Percentiles rank a stretch among this genome's conserved stretches.
Evolutionary conservation across 2,329 filamentous ascomycete genomes (phyloP).

Genomic region (Cladobotryum protrusum): DNA sequence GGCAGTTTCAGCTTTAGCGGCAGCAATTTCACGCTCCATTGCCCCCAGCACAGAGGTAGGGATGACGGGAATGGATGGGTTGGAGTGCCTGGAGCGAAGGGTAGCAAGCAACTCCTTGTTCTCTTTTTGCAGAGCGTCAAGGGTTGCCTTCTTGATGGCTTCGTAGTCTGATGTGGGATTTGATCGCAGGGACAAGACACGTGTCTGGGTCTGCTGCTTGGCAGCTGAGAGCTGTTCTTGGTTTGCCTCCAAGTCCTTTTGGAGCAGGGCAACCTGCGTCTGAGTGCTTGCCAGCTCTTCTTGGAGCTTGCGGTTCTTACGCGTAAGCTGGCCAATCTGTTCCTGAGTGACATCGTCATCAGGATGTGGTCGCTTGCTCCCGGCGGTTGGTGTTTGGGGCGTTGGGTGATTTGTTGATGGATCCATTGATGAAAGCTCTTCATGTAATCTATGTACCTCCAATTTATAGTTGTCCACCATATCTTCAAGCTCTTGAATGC

Average conservation of each 20-base stretch:
- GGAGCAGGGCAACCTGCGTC: conserved; percentile 62
- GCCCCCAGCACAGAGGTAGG: conserved; percentile 72
- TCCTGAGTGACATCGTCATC: conserved; percentile 59
- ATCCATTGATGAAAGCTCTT: conserved; percentile 65
- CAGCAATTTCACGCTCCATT: conserved; percentile 67
- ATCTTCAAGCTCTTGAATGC: conserved; percentile 76
- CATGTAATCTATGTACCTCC: conserved; percentile 69
- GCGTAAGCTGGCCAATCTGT: conserved; percentile 73
- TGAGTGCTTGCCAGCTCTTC: conserved; percentile 66
- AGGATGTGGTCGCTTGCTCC: conserved; percentile 59
- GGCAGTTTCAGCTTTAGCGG: conserved; percentile 60
- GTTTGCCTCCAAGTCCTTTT: conserved; percentile 67
- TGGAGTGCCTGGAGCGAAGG: conserved; percentile 43
- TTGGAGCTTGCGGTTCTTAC: conserved; percentile 82
- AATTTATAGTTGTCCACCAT: conserved; percentile 79
- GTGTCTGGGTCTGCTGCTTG: conserved; percentile 64
- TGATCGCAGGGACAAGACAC: conserved; percentile 78
- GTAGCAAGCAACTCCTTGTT: conserved; percentile 77
- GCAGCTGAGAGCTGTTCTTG: conserved; percentile 65
- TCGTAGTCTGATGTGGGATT: conserved; percentile 87
- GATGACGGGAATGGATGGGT: conserved; percentile 54
- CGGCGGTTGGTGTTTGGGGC: conserved; percentile 19
- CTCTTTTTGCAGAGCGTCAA: conserved; percentile 71
- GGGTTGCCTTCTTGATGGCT: conserved; percentile 73
- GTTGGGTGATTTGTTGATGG: conserved; percentile 21